A percentile compares a stretch with the other conserved stretches of the same genome.
Conservation (phyloP, 2,329 filamentous ascomycete genomes). For the Chrysosphaeria jannelii region DNA sequence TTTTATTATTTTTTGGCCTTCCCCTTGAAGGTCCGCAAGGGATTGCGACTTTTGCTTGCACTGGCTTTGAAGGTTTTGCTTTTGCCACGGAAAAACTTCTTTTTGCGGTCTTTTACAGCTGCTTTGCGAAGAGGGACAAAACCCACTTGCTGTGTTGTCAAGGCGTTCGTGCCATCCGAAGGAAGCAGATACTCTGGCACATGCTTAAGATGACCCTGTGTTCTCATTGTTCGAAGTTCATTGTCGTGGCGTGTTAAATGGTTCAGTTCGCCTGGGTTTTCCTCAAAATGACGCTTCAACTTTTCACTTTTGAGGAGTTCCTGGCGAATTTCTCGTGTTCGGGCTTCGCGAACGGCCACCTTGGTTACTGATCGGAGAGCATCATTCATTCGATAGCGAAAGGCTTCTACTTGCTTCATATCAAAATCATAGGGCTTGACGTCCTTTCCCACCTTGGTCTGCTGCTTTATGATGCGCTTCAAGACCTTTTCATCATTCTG, state of each 20-base stretch:
- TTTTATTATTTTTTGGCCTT: slow-evolving; percentile 1
- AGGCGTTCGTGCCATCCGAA: slow-evolving; percentile 35
- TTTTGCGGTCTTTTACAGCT: slow-evolving; percentile 18
- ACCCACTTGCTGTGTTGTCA: slow-evolving; percentile 35
- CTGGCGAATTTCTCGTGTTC: slow-evolving; percentile 60
- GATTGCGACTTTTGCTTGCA: slow-evolving; percentile 3
- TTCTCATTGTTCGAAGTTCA: slow-evolving; percentile 53
- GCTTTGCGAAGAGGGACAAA: slow-evolving; percentile 39
- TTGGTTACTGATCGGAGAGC: slow-evolving; percentile 71
- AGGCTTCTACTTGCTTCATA: slow-evolving; percentile 76
- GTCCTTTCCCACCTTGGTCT: slow-evolving; percentile 53
- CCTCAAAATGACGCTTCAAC: slow-evolving; percentile 82
- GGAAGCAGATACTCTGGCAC: slow-evolving; percentile 85
- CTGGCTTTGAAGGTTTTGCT: slow-evolving; percentile 4
- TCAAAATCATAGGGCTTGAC: slow-evolving; percentile 81
- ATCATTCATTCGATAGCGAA: slow-evolving; percentile 84
- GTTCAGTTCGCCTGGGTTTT: slow-evolving; percentile 61
- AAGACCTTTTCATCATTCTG: slow-evolving; percentile 68
- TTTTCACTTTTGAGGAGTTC: slow-evolving; percentile 87
- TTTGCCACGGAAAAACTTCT: slow-evolving; percentile 22
- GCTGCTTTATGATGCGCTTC: slow-evolving; percentile 47
- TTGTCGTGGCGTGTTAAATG: slow-evolving; percentile 70
- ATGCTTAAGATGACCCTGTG: slow-evolving; percentile 75
- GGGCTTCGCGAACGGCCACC: slow-evolving; percentile 67
- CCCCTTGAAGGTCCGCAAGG: slow-evolving; percentile 4